Conservation (phyloP, 2,329 filamentous ascomycete species). For the Fusarium ambrosium region DNA sequence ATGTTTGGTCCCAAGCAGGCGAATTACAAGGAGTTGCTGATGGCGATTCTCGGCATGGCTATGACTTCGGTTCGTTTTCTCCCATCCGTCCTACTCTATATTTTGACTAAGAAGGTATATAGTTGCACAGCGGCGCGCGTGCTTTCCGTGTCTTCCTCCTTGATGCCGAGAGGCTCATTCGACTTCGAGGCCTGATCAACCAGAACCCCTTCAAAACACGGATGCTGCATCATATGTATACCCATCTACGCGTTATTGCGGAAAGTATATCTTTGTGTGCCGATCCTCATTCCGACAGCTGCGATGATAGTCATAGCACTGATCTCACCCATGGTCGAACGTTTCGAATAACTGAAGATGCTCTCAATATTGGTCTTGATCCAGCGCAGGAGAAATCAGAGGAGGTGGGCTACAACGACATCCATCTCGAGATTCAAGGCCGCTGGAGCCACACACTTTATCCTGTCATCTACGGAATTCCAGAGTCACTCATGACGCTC, state of each 20-base stretch:
- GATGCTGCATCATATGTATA: conserved; percentile 62
- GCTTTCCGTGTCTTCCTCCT: conserved; percentile 49
- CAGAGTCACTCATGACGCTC: conserved; percentile 57
- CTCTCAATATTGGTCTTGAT: conserved; percentile 48
- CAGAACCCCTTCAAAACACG: conserved; percentile 58
- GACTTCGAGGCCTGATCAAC: conserved; percentile 51
- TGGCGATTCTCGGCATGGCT: conserved; percentile 55
- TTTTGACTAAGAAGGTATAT: not conserved
- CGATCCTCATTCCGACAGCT: not conserved
- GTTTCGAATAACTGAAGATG: conserved; percentile 48
- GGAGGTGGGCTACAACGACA: conserved; percentile 59
- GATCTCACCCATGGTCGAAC: conserved; percentile 31
- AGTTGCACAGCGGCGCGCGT: conserved; percentile 37
- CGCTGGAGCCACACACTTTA: conserved; percentile 58
- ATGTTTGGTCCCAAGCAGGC: conserved; percentile 50
- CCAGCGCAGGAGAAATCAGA: conserved; percentile 47
- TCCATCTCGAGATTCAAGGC: conserved; percentile 58
- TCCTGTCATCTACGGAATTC: conserved; percentile 60
- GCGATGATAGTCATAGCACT: not conserved
- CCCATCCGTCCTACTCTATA: accelerated
- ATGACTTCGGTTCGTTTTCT: conserved; percentile 39
- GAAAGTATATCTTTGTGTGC: conserved; percentile 53
- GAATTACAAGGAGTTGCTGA: conserved; percentile 60
- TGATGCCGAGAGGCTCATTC: conserved; percentile 60
- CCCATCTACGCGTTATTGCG: conserved; percentile 59